phyloP scores from a whole-genome alignment of 2,329 filamentous ascomycete species.

The Colletotrichum godetiae region DNA sequence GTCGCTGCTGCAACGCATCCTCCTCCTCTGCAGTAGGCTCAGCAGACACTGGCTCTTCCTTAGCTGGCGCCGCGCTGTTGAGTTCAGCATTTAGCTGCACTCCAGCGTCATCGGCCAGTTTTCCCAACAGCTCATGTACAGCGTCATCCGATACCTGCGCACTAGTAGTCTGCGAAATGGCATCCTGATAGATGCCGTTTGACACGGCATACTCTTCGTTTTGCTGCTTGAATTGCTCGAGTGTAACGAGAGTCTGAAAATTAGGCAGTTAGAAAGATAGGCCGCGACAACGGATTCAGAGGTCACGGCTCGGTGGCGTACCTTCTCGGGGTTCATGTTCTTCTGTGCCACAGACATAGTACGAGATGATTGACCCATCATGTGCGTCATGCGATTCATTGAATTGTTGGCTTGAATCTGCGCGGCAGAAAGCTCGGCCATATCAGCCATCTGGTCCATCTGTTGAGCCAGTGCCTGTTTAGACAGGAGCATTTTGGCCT shows the following conservation, averaged over 20 bases:
- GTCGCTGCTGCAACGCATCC: slow-evolving; percentile 75
- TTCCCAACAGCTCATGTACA: slow-evolving; percentile 85
- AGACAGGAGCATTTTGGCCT: slow-evolving; percentile 71
- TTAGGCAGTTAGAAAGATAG: background rate
- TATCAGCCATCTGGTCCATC: slow-evolving; percentile 74
- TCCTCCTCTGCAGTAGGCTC: slow-evolving; percentile 83
- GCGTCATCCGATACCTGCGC: slow-evolving; percentile 82
- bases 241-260: slow-evolving; percentile 64
- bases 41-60: slow-evolving; percentile 68
- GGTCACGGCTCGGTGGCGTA: slow-evolving; percentile 39
- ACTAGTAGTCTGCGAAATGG: slow-evolving; percentile 81
- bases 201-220: slow-evolving; percentile 74
- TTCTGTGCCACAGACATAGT: slow-evolving; percentile 70
- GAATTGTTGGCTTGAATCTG: slow-evolving; percentile 74
- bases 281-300: background rate
- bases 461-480: slow-evolving; percentile 72
- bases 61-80: slow-evolving; percentile 64
- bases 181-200: slow-evolving; percentile 85
- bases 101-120: slow-evolving; percentile 89
- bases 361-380: slow-evolving; percentile 70
- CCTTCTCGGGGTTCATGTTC: slow-evolving; percentile 69
- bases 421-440: slow-evolving; percentile 69
- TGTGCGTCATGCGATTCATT: slow-evolving; percentile 73
- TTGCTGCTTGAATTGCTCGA: slow-evolving; percentile 71
- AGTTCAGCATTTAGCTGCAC: slow-evolving; percentile 85